Conservation (phyloP, 73 alveolate species). For the Blepharisma stoltei region DNA sequence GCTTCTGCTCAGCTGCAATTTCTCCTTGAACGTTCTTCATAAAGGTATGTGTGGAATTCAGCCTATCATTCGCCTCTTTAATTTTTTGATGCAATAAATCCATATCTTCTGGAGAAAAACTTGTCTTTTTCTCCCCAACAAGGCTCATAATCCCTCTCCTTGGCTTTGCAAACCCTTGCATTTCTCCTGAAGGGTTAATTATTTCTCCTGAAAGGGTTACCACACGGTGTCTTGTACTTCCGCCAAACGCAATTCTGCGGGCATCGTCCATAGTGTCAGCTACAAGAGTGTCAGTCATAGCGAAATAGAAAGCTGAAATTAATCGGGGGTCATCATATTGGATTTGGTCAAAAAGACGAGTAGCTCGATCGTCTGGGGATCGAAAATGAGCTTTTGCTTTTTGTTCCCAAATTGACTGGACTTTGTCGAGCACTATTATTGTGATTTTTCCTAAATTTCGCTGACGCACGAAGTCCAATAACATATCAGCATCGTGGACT, state of each 20-base stretch:
- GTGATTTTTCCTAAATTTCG: constrained; percentile 62
- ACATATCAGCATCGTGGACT: constrained; percentile 52
- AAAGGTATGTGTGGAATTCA: no score
- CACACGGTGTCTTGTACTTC: constrained; percentile 40
- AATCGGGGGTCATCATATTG: constrained; percentile 37
- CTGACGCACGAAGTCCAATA: constrained; percentile 50
- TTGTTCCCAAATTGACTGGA: constrained; percentile 38
- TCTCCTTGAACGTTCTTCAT: constrained; percentile 33
- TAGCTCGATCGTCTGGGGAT: constrained; percentile 14
- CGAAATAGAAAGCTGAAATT: constrained; percentile 54
- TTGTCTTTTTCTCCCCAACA: constrained; percentile 36
- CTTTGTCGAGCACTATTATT: constrained; percentile 64
- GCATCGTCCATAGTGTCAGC: constrained; percentile 64
- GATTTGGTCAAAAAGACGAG: constrained; percentile 55
- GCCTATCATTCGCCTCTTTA: no score
- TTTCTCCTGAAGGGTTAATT: constrained; percentile 74
- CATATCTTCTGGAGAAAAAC: no score
- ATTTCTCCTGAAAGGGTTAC: constrained; percentile 79
- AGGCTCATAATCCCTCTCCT: constrained; percentile 70
- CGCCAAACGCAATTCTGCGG: constrained; percentile 68
- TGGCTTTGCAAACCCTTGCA: constrained; percentile 84
- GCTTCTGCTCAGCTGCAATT: constrained; percentile 40
- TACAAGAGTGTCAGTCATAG: constrained; percentile 71
- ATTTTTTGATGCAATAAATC: no score
- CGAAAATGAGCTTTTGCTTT: constrained; percentile 27